phyloP scores from a whole-genome alignment of 306 rosid species.

The Ceratonia siliqua region DNA sequence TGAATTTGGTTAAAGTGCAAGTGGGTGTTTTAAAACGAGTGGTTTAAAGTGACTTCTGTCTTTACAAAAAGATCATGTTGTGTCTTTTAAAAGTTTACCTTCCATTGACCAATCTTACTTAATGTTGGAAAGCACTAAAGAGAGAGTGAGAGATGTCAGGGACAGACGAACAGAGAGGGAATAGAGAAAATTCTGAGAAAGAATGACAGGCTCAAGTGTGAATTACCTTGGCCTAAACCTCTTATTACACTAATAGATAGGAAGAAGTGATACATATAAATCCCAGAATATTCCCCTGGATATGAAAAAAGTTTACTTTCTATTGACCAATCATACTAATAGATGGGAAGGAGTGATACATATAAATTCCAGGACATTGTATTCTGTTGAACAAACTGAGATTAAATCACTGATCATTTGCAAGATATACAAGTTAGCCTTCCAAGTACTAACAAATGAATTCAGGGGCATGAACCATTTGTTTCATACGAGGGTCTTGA shows the following conservation, averaged over 20 bases:
- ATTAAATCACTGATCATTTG: neutral
- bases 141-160: neutral
- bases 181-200: neutral
- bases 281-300: neutral
- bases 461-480: constrained; percentile 93
- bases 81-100: neutral
- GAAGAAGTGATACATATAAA: no score
- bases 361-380: neutral
- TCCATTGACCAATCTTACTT: neutral
- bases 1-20: neutral
- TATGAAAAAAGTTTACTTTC: no score
- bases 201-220: neutral
- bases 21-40: neutral
- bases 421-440: constrained; percentile 6
- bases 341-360: no score
- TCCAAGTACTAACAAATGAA: constrained; percentile 26
- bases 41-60: neutral
- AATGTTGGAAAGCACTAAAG: neutral
- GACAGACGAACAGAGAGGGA: neutral
- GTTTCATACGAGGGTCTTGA: constrained; percentile 96
- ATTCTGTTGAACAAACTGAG: constrained; percentile 21
- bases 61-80: neutral
- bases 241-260: no score
- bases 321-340: no score
- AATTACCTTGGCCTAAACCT: neutral